A percentile compares a stretch with the other conserved stretches of the same genome.
These are phyloP conservation scores for Tetrapisispora arboricola DNA, from an alignment of 805 yeast species.

Conservation along the genomic window DNA sequence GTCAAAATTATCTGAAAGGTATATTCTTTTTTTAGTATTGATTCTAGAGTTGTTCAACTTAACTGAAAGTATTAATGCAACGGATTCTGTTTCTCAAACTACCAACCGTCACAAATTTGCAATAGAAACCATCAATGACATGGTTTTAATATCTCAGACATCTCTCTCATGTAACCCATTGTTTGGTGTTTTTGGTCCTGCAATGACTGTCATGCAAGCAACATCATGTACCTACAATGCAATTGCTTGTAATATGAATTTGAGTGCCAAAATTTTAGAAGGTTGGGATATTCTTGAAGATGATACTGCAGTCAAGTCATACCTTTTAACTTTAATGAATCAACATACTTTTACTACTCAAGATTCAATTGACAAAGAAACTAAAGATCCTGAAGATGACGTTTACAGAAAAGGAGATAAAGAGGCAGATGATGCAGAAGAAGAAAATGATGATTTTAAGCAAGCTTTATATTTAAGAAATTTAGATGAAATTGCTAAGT, in stretches of 20 bases:
- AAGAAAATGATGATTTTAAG: not conserved
- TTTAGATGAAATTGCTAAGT: not conserved
- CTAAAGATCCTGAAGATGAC: not conserved
- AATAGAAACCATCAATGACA: constrained; percentile 1
- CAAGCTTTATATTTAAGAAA: not conserved
- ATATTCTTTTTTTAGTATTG: no score
- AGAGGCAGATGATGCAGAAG: not conserved
- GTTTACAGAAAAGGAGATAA: no score
- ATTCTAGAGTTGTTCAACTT: no score
- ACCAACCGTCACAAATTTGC: constrained; percentile 1
- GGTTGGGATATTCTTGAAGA: constrained; percentile 2
- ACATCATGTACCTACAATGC: constrained; percentile 2
- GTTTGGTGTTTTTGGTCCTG: not conserved
- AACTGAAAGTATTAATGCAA: no score
- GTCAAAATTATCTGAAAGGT: no score
- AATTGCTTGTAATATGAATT: constrained; percentile 1
- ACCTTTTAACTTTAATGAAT: not conserved
- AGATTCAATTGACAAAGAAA: not conserved
- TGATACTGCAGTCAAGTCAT: not conserved
- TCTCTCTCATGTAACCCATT: constrained; percentile 2
- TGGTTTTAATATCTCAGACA: constrained; percentile 1
- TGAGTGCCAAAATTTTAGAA: constrained; percentile 3
- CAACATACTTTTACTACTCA: not conserved
- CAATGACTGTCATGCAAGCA: not conserved
- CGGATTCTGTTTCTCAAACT: not conserved